phyloP scores from a whole-genome alignment of 1,139 yeast species.

The Yamadazyma mexicana region DNA sequence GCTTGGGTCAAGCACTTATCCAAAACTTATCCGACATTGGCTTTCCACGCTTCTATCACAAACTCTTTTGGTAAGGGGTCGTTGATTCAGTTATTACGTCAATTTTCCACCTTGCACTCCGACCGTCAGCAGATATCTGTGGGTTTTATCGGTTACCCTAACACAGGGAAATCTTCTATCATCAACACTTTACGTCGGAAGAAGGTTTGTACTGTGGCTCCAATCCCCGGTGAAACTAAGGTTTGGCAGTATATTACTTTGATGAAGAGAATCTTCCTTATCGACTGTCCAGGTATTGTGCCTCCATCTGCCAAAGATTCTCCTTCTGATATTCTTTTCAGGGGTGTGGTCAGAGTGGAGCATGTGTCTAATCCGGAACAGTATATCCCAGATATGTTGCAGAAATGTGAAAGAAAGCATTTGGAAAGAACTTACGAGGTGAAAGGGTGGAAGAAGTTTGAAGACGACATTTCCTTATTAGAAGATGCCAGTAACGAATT shows the following conservation, averaged over 20 bases:
- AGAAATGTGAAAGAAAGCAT: constrained; percentile 85
- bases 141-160: constrained; percentile 96
- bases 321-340: constrained; percentile 89
- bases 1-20: constrained; percentile 98
- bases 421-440: constrained; percentile 94
- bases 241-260: constrained; percentile 98
- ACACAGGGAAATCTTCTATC: constrained; percentile 94
- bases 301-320: constrained; percentile 91
- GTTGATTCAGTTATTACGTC: constrained; percentile 87
- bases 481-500: constrained; percentile 72
- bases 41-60: constrained; percentile 97
- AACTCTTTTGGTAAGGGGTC: constrained; percentile 98
- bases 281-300: constrained; percentile 98
- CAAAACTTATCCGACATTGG: constrained; percentile 89
- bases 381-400: constrained; percentile 83
- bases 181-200: constrained; percentile 90
- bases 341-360: constrained; percentile 98
- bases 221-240: constrained; percentile 98
- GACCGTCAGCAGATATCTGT: constrained; percentile 96
- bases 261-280: constrained; percentile 91
- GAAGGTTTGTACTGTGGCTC: constrained; percentile 96
- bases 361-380: constrained; percentile 95
- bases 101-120: constrained; percentile 84
- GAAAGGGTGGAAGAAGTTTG: constrained; percentile 75
- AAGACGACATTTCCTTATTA: constrained; percentile 38